phyloP scores from a whole-genome alignment of 352 stramenopile genomes.

The Phytophthora pluvialis region DNA sequence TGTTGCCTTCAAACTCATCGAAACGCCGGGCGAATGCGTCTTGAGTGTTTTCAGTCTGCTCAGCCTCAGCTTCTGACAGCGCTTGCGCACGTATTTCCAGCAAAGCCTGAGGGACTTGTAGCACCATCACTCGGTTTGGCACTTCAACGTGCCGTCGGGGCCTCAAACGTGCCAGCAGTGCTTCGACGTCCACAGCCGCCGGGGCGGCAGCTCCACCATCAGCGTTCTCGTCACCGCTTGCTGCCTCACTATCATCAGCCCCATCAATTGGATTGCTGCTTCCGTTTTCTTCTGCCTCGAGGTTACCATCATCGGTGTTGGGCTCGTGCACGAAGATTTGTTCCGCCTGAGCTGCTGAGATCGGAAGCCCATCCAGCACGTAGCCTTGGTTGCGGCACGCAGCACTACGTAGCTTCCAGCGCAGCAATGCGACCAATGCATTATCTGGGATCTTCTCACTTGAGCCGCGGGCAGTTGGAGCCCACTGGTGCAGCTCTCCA shows the following conservation, averaged over 20 bases:
- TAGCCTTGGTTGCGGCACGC: conserved; percentile 84
- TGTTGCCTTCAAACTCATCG: conserved; percentile 53
- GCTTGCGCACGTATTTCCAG: conserved; percentile 64
- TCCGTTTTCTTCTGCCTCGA: conserved; percentile 28
- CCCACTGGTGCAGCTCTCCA: conserved; percentile 47
- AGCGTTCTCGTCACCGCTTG: conserved; percentile 20
- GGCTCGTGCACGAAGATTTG: conserved; percentile 48
- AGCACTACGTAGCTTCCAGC: conserved; percentile 68
- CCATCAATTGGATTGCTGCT: conserved; percentile 28
- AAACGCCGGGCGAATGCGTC: conserved; percentile 54
- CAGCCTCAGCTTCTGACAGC: conserved; percentile 60
- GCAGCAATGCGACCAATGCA: conserved; percentile 53
- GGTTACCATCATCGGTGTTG: conserved; percentile 16
- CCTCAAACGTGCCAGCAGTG: conserved; percentile 51
- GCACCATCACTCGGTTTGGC: conserved; percentile 77
- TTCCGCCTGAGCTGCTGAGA: conserved; percentile 51
- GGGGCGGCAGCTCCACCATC: conserved; percentile 5
- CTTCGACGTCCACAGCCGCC: conserved; percentile 48
- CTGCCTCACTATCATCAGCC: conserved; percentile 19
- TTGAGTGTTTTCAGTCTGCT: conserved; percentile 71
- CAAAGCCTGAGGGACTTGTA: conserved; percentile 55
- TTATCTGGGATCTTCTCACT: conserved; percentile 41
- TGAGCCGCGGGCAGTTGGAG: conserved; percentile 15
- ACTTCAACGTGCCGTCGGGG: conserved; percentile 44
- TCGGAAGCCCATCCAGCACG: conserved; percentile 75